These are phyloP conservation scores for Metarhizium robertsii DNA, from an alignment of 2,329 filamentous ascomycete species.

Conservation along the genomic window DNA sequence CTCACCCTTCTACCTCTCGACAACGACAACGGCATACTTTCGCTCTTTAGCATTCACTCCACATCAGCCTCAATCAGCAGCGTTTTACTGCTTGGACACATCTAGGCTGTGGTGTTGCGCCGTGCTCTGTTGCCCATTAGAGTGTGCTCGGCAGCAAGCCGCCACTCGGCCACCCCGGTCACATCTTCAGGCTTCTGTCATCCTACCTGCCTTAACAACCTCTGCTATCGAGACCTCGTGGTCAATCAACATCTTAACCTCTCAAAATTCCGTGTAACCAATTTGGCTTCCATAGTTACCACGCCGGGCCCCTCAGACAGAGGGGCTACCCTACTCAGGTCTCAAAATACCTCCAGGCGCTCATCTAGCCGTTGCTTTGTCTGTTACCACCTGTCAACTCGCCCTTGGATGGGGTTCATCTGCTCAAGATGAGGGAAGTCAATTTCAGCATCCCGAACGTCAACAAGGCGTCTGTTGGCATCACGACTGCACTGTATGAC, in stretches of 20 bases:
- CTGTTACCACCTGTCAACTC: background rate
- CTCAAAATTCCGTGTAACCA: background rate
- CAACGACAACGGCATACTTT: conserved; percentile 5
- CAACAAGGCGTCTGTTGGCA: conserved; percentile 98
- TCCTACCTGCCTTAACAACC: background rate
- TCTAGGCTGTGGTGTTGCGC: background rate
- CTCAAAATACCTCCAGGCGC: background rate
- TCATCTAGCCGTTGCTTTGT: background rate
- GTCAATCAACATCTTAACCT: background rate
- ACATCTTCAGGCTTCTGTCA: background rate
- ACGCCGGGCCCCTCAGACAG: conserved; percentile 6
- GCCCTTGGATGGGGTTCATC: conserved; percentile 6
- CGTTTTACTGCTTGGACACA: background rate
- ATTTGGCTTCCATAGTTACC: conserved; percentile 3
- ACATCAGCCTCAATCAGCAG: conserved; percentile 6
- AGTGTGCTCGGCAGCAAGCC: conserved; percentile 6
- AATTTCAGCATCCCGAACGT: conserved; percentile 99
- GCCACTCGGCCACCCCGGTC: conserved; percentile 7
- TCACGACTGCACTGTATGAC: conserved; percentile 97
- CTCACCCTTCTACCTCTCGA: conserved; percentile 7
- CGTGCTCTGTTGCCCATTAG: background rate
- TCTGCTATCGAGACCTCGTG: background rate
- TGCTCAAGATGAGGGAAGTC: conserved; percentile 86
- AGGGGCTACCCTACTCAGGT: conserved; percentile 6
- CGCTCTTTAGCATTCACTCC: conserved; percentile 3